These are phyloP conservation scores for Bimuria novae-zelandiae DNA, from an alignment of 2,329 filamentous ascomycete genomes.

Conservation along the genomic window DNA sequence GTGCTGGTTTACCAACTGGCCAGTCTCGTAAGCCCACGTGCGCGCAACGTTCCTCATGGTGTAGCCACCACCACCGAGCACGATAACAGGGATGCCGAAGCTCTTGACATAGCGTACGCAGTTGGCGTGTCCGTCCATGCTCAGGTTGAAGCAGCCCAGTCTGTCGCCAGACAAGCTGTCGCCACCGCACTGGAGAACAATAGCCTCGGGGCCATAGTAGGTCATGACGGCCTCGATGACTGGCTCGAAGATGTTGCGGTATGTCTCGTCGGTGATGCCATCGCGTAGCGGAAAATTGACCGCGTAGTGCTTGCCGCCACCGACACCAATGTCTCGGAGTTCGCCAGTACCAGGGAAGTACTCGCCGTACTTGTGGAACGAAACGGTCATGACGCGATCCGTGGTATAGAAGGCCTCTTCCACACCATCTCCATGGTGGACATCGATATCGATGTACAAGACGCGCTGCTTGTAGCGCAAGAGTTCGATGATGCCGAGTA, in stretches of 20 bases:
- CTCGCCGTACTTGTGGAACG: constrained; percentile 74
- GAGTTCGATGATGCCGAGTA: constrained; percentile 88
- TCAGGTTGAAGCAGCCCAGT: constrained; percentile 71
- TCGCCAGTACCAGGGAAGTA: constrained; percentile 74
- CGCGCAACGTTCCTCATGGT: constrained; percentile 69
- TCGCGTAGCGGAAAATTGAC: constrained; percentile 73
- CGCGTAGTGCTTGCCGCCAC: constrained; percentile 68
- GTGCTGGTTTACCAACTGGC: constrained; percentile 79
- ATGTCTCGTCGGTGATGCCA: constrained; percentile 69
- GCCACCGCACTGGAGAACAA: constrained; percentile 71
- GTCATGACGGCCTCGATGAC: constrained; percentile 71
- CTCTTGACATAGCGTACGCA: constrained; percentile 72
- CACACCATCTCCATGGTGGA: constrained; percentile 83
- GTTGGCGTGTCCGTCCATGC: constrained; percentile 72
- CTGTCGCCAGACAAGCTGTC: constrained; percentile 70
- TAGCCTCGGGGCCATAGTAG: constrained; percentile 68
- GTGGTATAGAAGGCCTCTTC: constrained; percentile 75
- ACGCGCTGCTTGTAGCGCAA: constrained; percentile 84
- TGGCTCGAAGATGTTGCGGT: constrained; percentile 71
- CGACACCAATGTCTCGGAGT: constrained; percentile 69
- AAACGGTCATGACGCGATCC: constrained; percentile 72
- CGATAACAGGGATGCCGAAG: constrained; percentile 67
- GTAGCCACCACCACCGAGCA: constrained; percentile 70
- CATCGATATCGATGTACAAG: constrained; percentile 92
- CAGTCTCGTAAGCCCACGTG: constrained; percentile 70